A percentile compares a stretch with the other conserved stretches of the same genome.
Evolutionary conservation across 2,329 filamentous ascomycete genomes (phyloP).

Genomic region (Verticillium isaacii): DNA sequence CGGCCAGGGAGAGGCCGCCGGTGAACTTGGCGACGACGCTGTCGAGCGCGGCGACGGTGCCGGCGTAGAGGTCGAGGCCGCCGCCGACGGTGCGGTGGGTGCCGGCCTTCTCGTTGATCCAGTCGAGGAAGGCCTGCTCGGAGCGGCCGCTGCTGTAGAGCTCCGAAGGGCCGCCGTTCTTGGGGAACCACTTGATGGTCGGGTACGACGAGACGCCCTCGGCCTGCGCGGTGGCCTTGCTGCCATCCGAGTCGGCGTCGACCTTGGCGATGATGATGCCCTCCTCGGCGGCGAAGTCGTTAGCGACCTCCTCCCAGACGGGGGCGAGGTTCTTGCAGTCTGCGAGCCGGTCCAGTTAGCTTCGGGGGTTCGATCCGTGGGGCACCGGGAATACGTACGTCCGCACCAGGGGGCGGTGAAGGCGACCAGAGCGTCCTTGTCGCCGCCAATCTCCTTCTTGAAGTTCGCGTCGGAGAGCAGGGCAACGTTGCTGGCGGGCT

Average conservation of each 20-base stretch:
- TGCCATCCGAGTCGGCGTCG: constrained; percentile 83
- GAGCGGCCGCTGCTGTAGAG: constrained; percentile 71
- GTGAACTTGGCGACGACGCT: constrained; percentile 69
- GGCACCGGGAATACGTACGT: constrained; percentile 59
- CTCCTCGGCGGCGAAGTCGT: constrained; percentile 72
- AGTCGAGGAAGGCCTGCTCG: constrained; percentile 72
- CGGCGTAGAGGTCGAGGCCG: constrained; percentile 70
- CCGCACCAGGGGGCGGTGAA: constrained; percentile 99
- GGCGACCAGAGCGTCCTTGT: constrained; percentile 88
- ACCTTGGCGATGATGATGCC: constrained; percentile 89
- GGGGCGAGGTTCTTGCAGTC: constrained; percentile 97
- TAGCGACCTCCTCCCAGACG: constrained; percentile 81
- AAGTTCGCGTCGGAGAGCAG: constrained; percentile 80
- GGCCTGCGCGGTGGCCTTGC: constrained; percentile 70
- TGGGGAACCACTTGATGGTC: constrained; percentile 96
- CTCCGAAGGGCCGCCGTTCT: constrained; percentile 68
- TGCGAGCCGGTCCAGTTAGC: constrained; percentile 28
- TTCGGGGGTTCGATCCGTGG: constrained; percentile 11
- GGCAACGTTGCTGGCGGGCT: constrained; percentile 68
- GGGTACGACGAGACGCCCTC: constrained; percentile 84
- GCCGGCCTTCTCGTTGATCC: constrained; percentile 83
- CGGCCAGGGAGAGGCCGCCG: constrained; percentile 55
- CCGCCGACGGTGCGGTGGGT: constrained; percentile 82
- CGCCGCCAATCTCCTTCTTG: constrained; percentile 69
- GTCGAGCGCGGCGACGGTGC: constrained; percentile 78